These are phyloP conservation scores for Didymella pomorum DNA, from an alignment of 2,329 filamentous ascomycete genomes.

Conservation along the genomic window DNA sequence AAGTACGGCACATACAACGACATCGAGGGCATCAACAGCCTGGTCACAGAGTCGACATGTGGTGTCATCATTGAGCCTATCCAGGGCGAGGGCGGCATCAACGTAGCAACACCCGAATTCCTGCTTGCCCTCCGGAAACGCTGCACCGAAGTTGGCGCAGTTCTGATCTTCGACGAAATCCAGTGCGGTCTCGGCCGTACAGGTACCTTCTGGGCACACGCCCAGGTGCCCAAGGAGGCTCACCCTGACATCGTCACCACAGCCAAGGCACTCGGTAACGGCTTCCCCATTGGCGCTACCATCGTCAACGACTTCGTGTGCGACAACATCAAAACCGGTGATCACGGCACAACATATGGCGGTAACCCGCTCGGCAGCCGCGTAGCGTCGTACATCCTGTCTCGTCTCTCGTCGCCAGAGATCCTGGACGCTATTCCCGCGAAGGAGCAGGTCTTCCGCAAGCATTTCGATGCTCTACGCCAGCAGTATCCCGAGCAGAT, in stretches of 20 bases:
- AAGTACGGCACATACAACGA: conserved; percentile 88
- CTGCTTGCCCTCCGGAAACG: conserved; percentile 81
- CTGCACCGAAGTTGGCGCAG: conserved; percentile 85
- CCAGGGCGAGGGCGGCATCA: conserved; percentile 94
- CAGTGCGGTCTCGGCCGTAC: conserved; percentile 92
- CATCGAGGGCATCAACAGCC: conserved; percentile 70
- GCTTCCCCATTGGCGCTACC: conserved; percentile 91
- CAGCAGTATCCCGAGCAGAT: conserved; percentile 74
- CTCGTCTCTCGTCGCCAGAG: conserved; percentile 73
- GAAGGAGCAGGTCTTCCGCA: conserved; percentile 70
- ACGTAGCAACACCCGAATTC: conserved; percentile 83
- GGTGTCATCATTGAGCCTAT: conserved; percentile 97
- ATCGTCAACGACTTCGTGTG: conserved; percentile 72
- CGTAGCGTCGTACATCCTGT: conserved; percentile 85
- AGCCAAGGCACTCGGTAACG: conserved; percentile 95
- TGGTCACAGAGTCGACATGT: conserved; percentile 87
- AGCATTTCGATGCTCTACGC: conserved; percentile 65
- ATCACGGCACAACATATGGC: conserved; percentile 94
- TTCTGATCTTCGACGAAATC: conserved; percentile 96
- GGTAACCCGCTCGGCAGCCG: conserved; percentile 88
- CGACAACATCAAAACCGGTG: conserved; percentile 74
- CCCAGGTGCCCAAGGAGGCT: conserved; percentile 73
- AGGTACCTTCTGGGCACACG: conserved; percentile 89
- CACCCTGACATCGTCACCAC: conserved; percentile 95
- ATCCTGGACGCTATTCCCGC: conserved; percentile 73